A percentile compares a stretch with the other conserved stretches of the same genome.
These are phyloP conservation scores for Talaromyces sp. DNA, from an alignment of 2,329 filamentous ascomycete genomes.

Conservation along the genomic window DNA sequence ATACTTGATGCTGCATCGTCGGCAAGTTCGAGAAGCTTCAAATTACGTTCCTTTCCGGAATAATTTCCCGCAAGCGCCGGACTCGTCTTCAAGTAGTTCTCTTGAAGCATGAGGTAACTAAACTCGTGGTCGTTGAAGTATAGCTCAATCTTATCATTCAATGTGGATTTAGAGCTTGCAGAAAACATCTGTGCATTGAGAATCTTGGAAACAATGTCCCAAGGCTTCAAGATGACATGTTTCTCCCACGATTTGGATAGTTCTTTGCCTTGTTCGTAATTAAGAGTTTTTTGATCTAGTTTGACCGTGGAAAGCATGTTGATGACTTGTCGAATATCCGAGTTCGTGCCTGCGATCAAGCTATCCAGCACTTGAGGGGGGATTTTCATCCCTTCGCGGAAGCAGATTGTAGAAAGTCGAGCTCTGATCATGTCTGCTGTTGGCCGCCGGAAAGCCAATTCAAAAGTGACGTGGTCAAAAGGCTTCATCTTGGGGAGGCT, in stretches of 20 bases:
- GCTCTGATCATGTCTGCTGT: slow-evolving; percentile 87
- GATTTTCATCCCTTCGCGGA: slow-evolving; percentile 82
- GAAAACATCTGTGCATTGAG: slow-evolving; percentile 82
- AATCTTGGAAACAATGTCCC: slow-evolving; percentile 95
- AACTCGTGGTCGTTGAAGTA: slow-evolving; percentile 99
- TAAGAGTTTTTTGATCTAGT: slow-evolving; percentile 72
- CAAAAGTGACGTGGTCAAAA: slow-evolving; percentile 79
- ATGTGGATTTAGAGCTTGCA: slow-evolving; percentile 70
- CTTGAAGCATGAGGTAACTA: slow-evolving; percentile 94
- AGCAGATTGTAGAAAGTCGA: slow-evolving; percentile 91
- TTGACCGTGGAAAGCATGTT: slow-evolving; percentile 97
- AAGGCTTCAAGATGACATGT: slow-evolving; percentile 90
- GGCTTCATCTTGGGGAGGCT: slow-evolving; percentile 95
- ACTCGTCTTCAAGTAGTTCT: slow-evolving; percentile 86
- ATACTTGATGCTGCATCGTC: slow-evolving; percentile 92
- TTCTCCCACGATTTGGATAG: slow-evolving; percentile 99
- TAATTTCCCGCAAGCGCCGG: slow-evolving; percentile 61
- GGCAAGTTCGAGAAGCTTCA: slow-evolving; percentile 80
- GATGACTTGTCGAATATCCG: slow-evolving; percentile 95
- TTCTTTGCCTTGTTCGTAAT: slow-evolving; percentile 77
- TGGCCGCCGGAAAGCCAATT: slow-evolving; percentile 81
- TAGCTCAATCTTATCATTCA: slow-evolving; percentile 97
- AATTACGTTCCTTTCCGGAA: slow-evolving; percentile 60
- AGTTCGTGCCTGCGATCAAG: slow-evolving; percentile 88
- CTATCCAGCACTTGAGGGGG: slow-evolving; percentile 79